phyloP scores from a whole-genome alignment of 345 rosid genomes.

The Arabidopsis thaliana region DNA sequence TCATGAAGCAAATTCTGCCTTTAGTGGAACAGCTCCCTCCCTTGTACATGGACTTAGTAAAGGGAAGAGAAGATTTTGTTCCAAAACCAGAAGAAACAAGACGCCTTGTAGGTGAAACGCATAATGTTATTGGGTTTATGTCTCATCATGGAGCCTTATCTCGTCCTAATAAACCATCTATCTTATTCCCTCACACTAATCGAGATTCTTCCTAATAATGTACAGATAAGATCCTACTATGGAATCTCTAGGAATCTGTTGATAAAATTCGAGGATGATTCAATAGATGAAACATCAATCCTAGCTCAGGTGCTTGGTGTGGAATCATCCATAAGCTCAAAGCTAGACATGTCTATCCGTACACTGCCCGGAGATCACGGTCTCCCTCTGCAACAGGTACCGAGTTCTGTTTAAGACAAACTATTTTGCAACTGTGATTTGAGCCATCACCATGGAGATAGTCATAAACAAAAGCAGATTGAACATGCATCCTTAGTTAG shows the following conservation, averaged over 20 bases:
- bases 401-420: background rate
- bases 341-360: slow-evolving; percentile 96
- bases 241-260: slow-evolving; percentile 94
- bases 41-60: slow-evolving; percentile 87
- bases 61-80: slow-evolving; percentile 93
- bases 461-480: too few relatives aligned
- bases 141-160: slow-evolving; percentile 15
- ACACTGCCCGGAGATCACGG: slow-evolving; percentile 90
- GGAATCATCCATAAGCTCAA: slow-evolving; percentile 87
- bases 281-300: slow-evolving; percentile 83
- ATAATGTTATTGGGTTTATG: slow-evolving; percentile 2
- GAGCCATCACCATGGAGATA: background rate
- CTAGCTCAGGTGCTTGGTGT: slow-evolving; percentile 91
- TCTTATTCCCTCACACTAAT: background rate
- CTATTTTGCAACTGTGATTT: background rate
- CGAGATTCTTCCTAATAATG: slow-evolving; percentile 23
- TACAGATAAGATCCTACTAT: slow-evolving; percentile 90
- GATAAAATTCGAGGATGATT: slow-evolving; percentile 84
- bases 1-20: slow-evolving; percentile 96
- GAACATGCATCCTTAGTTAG: background rate
- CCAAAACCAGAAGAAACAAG: slow-evolving; percentile 98
- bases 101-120: slow-evolving; percentile 74
- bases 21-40: slow-evolving; percentile 96
- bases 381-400: slow-evolving; percentile 95
- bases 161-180: slow-evolving; percentile 8